Conservation (phyloP, 768 basidiomycete genomes). For the Boletus fagicola region DNA sequence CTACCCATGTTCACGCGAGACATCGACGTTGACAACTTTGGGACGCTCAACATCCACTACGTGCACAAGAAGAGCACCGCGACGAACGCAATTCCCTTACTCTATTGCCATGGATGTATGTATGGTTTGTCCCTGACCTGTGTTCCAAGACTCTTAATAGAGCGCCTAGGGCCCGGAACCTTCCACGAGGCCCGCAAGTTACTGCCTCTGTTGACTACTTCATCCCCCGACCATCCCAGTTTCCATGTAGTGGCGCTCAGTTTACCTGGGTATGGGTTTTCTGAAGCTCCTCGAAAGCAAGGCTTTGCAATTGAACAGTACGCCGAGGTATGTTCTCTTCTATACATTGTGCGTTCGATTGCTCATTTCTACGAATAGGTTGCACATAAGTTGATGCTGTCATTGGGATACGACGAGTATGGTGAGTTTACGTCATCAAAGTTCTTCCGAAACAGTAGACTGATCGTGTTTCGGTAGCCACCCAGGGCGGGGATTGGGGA, state of each 20-base stretch:
- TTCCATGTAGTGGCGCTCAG: conserved; percentile 64
- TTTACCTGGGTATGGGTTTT: conserved; percentile 63
- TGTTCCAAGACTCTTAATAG: neutral
- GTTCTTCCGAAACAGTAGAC: neutral
- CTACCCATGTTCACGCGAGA: conserved; percentile 56
- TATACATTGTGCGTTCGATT: neutral
- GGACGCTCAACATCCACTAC: conserved; percentile 53
- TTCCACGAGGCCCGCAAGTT: conserved; percentile 51
- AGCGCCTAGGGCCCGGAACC: conserved; percentile 50
- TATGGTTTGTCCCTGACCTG: neutral
- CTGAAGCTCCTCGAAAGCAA: conserved; percentile 50
- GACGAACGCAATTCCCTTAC: conserved; percentile 50
- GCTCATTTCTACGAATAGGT: conserved; percentile 30
- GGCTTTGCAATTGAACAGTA: conserved; percentile 52
- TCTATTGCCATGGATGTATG: conserved; percentile 62
- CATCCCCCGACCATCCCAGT: conserved; percentile 44
- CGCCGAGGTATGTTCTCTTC: conserved; percentile 43
- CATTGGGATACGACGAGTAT: conserved; percentile 49
- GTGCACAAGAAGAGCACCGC: conserved; percentile 51
- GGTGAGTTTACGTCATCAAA: conserved; percentile 28
- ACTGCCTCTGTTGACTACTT: conserved; percentile 48
- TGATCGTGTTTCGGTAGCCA: conserved; percentile 32
- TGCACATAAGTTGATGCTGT: conserved; percentile 48
- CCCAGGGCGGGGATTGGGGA: conserved; percentile 53
- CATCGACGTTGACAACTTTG: conserved; percentile 48